Conservation (phyloP, 2,329 filamentous ascomycete species). For the Claviceps lovelessii region DNA sequence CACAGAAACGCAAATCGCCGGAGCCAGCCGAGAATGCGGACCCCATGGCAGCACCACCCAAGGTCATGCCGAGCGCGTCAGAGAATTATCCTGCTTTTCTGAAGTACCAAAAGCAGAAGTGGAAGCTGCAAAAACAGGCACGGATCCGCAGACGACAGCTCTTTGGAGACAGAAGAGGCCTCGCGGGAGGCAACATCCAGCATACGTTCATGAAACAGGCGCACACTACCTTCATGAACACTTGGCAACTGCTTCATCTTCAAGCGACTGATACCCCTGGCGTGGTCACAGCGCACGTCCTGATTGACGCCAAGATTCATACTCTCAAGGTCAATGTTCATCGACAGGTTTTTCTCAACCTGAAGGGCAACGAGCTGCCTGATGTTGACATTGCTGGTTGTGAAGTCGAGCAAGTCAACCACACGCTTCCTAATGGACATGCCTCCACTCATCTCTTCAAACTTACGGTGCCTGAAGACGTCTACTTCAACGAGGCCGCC, state of each 20-base stretch:
- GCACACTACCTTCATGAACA: conserved; percentile 75
- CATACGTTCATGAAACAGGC: conserved; percentile 80
- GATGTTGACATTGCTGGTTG: conserved; percentile 79
- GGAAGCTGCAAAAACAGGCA: conserved; percentile 93
- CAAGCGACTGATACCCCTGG: conserved; percentile 71
- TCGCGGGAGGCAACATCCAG: conserved; percentile 39
- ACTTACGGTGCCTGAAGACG: conserved; percentile 74
- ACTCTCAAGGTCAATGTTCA: conserved; percentile 77
- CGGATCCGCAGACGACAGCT: conserved; percentile 73
- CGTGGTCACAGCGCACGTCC: conserved; percentile 72
- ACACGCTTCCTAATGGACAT: conserved; percentile 89
- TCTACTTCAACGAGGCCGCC: conserved; percentile 71
- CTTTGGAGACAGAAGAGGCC: conserved; percentile 67
- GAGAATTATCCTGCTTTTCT: conserved; percentile 82
- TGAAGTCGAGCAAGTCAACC: conserved; percentile 80
- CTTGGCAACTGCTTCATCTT: conserved; percentile 89
- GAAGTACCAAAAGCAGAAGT: conserved; percentile 94
- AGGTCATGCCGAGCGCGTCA: conserved; percentile 68
- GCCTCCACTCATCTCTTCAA: conserved; percentile 90
- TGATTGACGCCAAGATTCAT: conserved; percentile 90
- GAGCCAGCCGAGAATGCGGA: conserved; percentile 55
- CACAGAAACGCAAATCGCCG: conserved; percentile 60
- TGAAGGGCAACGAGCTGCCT: conserved; percentile 75
- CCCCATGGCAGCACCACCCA: conserved; percentile 69
- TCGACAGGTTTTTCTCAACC: conserved; percentile 77